These are phyloP conservation scores for Raphanus raphanistrum DNA, from an alignment of 345 rosid species.

Conservation along the genomic window DNA sequence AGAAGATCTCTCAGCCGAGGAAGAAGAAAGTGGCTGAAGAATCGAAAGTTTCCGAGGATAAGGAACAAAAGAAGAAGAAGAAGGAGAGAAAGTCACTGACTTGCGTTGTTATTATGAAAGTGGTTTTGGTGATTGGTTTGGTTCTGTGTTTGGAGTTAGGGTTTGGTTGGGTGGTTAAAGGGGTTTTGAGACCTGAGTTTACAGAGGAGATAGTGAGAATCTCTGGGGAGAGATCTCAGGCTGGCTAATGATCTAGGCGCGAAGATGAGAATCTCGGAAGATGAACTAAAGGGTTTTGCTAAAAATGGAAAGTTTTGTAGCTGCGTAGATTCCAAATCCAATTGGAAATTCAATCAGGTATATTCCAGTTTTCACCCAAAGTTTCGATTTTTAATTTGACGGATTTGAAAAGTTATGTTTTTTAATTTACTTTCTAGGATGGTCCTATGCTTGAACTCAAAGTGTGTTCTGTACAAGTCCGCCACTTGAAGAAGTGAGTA, in stretches of 20 bases:
- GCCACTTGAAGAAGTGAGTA: slow-evolving; percentile 67
- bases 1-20: slow-evolving; percentile 42
- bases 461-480: slow-evolving; percentile 71
- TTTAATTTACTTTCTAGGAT: slow-evolving; percentile 39
- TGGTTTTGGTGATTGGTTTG: slow-evolving; percentile 35
- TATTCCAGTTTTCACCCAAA: background rate
- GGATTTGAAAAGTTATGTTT: background rate
- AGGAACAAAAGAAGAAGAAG: slow-evolving; percentile 33
- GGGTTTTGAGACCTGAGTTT: slow-evolving; percentile 47
- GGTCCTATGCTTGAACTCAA: slow-evolving; percentile 57
- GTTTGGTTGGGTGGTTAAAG: slow-evolving; percentile 41
- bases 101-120: slow-evolving; percentile 11
- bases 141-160: slow-evolving; percentile 49
- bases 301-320: slow-evolving; percentile 43
- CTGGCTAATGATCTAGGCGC: slow-evolving; percentile 41
- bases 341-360: slow-evolving; percentile 76
- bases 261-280: slow-evolving; percentile 54
- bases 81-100: background rate
- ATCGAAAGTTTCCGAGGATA: background rate
- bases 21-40: slow-evolving; percentile 23
- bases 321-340: slow-evolving; percentile 52
- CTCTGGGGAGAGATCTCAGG: slow-evolving; percentile 51
- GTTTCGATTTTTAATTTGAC: slow-evolving; percentile 9
- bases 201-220: slow-evolving; percentile 49
- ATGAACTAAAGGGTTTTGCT: slow-evolving; percentile 44